These are phyloP conservation scores for Cryptococcus sp. DNA, from an alignment of 1,284 basidiomycete genomes.

Conservation along the genomic window DNA sequence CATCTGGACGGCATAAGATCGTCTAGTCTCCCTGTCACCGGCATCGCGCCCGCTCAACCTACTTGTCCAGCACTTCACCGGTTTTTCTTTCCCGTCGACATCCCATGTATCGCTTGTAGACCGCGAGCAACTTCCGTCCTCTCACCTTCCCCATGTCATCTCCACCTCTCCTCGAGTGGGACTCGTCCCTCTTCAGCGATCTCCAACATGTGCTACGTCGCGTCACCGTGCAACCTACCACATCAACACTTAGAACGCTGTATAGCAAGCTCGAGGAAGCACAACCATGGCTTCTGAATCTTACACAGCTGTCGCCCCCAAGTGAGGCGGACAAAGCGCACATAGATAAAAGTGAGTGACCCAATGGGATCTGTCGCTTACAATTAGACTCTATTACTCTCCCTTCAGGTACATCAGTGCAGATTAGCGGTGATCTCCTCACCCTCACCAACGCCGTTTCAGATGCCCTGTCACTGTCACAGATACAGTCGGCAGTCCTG, in stretches of 20 bases:
- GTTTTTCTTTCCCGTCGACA: too few relatives aligned
- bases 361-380: neutral
- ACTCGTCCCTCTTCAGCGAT: conserved; percentile 41
- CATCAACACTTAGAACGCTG: conserved; percentile 37
- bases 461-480: conserved; percentile 34
- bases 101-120: too few relatives aligned
- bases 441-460: conserved; percentile 35
- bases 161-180: conserved; percentile 40
- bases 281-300: conserved; percentile 42
- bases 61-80: too few relatives aligned
- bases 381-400: conserved; percentile 25
- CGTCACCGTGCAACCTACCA: conserved; percentile 39
- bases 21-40: too few relatives aligned
- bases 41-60: too few relatives aligned
- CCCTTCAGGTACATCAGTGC: conserved; percentile 35
- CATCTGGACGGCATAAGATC: too few relatives aligned
- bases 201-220: conserved; percentile 41
- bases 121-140: too few relatives aligned
- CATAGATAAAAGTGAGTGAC: conserved; percentile 35
- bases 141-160: conserved; percentile 19
- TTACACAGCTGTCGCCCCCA: conserved; percentile 37
- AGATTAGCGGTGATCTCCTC: conserved; percentile 39
- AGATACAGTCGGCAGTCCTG: conserved; percentile 40
- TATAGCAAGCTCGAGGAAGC: conserved; percentile 38
- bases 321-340: conserved; percentile 40